phyloP scores from a whole-genome alignment of 2,329 filamentous ascomycete genomes.

The Chaetomium sp. region DNA sequence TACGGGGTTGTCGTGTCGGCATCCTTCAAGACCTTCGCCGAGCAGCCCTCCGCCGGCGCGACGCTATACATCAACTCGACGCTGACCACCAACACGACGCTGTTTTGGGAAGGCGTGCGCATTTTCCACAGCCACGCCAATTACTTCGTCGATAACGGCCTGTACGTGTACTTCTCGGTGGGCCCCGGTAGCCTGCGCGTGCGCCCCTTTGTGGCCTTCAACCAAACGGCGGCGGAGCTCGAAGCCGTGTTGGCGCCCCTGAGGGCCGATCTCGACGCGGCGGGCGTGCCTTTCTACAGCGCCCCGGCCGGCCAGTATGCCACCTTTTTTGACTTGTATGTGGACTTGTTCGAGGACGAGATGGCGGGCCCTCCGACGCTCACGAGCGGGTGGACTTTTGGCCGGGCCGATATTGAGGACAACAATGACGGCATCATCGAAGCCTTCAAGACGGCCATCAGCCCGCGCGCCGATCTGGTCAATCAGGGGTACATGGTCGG shows the following conservation, averaged over 20 bases:
- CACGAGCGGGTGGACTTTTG: constrained; percentile 45
- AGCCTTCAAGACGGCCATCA: constrained; percentile 41
- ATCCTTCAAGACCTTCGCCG: constrained; percentile 55
- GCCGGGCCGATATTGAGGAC: constrained; percentile 41
- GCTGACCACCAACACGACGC: constrained; percentile 42
- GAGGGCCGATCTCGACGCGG: constrained; percentile 39
- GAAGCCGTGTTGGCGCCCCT: constrained; percentile 42
- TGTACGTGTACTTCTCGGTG: constrained; percentile 50
- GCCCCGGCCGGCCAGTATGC: constrained; percentile 38
- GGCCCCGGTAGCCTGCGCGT: constrained; percentile 44
- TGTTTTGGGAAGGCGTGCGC: constrained; percentile 53
- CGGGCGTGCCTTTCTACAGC: constrained; percentile 38
- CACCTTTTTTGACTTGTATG: constrained; percentile 45
- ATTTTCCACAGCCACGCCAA: constrained; percentile 50
- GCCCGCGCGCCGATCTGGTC: constrained; percentile 34
- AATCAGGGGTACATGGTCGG: constrained; percentile 39
- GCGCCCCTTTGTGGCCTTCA: constrained; percentile 43
- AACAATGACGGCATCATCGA: constrained; percentile 43
- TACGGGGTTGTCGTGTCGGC: constrained; percentile 54
- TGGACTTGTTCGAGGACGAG: constrained; percentile 44
- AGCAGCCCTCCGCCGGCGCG: constrained; percentile 48
- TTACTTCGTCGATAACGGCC: constrained; percentile 45
- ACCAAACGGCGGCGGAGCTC: constrained; percentile 42
- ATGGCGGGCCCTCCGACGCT: constrained; percentile 40
- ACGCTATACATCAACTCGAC: constrained; percentile 44